Evolutionary conservation across 2,329 filamentous ascomycete genomes (phyloP).

Genomic region (Pseudopyricularia cyperi): DNA sequence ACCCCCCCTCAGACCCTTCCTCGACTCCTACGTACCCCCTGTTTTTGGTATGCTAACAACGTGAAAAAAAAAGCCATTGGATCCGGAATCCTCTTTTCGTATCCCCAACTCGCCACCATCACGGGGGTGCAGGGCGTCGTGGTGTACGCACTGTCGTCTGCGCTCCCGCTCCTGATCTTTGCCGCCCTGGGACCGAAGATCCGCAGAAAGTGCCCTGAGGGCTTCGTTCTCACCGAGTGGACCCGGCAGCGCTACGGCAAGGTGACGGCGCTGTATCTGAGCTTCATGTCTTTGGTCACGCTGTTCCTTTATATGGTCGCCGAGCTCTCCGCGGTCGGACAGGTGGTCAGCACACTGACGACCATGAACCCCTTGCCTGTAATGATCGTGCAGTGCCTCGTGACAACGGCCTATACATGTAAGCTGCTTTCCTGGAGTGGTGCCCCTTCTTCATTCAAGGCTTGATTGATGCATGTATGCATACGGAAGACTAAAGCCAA

Average conservation of each 20-base stretch:
- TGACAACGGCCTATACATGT: slow-evolving; percentile 80
- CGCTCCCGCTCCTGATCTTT: slow-evolving; percentile 62
- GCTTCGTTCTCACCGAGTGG: slow-evolving; percentile 79
- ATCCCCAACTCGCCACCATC: slow-evolving; percentile 68
- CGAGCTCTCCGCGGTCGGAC: slow-evolving; percentile 68
- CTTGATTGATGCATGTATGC: background rate
- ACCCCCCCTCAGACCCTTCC: slow-evolving; percentile 9
- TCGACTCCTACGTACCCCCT: slow-evolving; percentile 10
- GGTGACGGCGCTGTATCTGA: slow-evolving; percentile 58
- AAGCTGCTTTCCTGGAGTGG: slow-evolving; percentile 12
- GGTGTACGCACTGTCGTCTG: slow-evolving; percentile 60
- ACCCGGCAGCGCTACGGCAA: slow-evolving; percentile 65
- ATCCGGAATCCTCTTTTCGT: slow-evolving; percentile 72
- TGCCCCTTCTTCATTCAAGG: background rate
- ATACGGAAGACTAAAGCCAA: no score
- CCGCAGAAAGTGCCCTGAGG: slow-evolving; percentile 65
- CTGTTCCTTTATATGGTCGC: slow-evolving; percentile 81
- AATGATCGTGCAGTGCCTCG: slow-evolving; percentile 62
- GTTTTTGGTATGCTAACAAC: slow-evolving; percentile 8
- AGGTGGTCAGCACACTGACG: slow-evolving; percentile 63
- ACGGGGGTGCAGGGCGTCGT: slow-evolving; percentile 67
- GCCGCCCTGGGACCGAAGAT: slow-evolving; percentile 65
- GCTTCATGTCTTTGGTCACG: slow-evolving; percentile 65
- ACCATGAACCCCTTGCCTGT: slow-evolving; percentile 62
- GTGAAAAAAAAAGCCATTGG: slow-evolving; percentile 49